Evolutionary conservation across 345 rosid species (phyloP).

Genomic region (Brassica incana): DNA sequence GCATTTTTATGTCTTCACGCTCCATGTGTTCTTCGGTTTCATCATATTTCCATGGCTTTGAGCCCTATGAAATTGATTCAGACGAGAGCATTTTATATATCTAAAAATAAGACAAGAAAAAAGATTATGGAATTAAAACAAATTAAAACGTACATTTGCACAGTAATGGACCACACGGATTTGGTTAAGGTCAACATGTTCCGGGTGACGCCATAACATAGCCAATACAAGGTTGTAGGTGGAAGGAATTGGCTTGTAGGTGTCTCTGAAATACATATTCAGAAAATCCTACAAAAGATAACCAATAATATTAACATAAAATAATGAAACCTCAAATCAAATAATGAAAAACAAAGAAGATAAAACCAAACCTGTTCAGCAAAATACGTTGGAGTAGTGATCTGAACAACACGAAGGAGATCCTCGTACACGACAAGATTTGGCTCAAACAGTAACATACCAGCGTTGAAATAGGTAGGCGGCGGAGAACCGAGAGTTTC

Average conservation of each 20-base stretch:
- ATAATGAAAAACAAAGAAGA: not conserved
- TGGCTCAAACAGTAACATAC: constrained; percentile 1
- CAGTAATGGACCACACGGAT: constrained; percentile 1
- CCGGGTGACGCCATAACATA: constrained; percentile 14
- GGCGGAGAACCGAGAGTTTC: not conserved
- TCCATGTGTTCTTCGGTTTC: not conserved
- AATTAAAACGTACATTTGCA: not conserved
- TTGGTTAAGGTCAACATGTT: not conserved
- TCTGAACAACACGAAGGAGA: constrained; percentile 3
- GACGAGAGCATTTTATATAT: not conserved
- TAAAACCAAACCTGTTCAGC: not conserved
- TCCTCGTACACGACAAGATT: not conserved
- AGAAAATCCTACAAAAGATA: not conserved
- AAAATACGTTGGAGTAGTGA: not conserved
- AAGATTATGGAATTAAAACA: not conserved
- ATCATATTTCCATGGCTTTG: not conserved
- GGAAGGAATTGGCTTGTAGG: not conserved
- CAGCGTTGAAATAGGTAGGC: not conserved
- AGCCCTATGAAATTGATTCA: not conserved
- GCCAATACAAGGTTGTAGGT: not conserved
- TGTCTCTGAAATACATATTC: not conserved
- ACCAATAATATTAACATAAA: not conserved
- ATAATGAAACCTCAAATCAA: not conserved
- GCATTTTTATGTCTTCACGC: not conserved
- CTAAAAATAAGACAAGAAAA: not conserved